phyloP scores from a whole-genome alignment of 495 filamentous ascomycete genomes.

The Neurospora cerealis region DNA sequence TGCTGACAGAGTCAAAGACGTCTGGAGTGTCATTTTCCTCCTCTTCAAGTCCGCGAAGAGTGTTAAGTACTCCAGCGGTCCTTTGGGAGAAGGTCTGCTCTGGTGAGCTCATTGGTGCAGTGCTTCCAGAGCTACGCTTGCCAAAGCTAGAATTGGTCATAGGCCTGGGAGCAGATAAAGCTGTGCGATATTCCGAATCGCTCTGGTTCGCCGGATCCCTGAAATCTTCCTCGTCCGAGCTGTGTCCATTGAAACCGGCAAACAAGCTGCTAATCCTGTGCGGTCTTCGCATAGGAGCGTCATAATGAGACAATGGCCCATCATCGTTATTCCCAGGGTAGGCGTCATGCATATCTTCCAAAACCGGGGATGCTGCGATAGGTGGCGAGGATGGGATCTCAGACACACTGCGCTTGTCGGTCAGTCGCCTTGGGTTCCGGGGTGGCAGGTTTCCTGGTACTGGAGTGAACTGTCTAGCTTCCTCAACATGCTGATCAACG shows the following conservation, averaged over 20 bases:
- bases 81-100: constrained; percentile 20
- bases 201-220: constrained; percentile 48
- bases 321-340: constrained; percentile 82
- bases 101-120: constrained; percentile 15
- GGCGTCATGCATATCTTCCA: constrained; percentile 45
- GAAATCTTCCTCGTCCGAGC: constrained; percentile 49
- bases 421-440: constrained; percentile 41
- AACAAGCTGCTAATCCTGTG: constrained; percentile 75
- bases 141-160: constrained; percentile 19
- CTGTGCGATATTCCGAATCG: constrained; percentile 54
- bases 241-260: constrained; percentile 60
- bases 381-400: constrained; percentile 41
- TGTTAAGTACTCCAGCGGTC: constrained; percentile 12
- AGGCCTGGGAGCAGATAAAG: constrained; percentile 50
- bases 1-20: constrained; percentile 17
- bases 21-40: constrained; percentile 2
- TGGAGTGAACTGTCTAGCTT: constrained; percentile 35
- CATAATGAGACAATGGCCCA: constrained; percentile 57
- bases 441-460: constrained; percentile 41
- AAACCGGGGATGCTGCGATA: constrained; percentile 8
- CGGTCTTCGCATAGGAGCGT: constrained; percentile 53
- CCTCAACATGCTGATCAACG: constrained; percentile 20
- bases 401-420: constrained; percentile 32
- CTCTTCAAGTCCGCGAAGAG: constrained; percentile 15
- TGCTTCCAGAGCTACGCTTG: constrained; percentile 26